Evolutionary conservation across 805 yeast species (phyloP).

Genomic region (Saccharomycopsis oosterbeekiorum): DNA sequence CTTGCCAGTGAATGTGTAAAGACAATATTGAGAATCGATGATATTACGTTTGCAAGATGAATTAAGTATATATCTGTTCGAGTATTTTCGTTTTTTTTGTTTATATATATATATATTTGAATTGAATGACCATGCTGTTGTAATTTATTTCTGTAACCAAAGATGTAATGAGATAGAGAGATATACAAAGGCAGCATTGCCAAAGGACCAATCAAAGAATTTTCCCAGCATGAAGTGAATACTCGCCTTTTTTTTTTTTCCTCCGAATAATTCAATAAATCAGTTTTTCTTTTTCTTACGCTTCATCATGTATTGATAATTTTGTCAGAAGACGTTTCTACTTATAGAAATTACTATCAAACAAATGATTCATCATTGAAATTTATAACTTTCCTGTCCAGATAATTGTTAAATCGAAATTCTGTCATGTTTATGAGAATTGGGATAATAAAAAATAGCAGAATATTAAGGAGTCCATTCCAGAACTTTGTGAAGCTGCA

Average conservation of each 20-base stretch:
- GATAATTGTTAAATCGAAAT: no score
- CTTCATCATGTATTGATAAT: neutral
- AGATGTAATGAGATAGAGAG: neutral
- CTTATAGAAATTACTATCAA: neutral
- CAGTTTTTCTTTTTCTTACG: neutral
- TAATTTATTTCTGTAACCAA: neutral
- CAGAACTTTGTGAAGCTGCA: neutral
- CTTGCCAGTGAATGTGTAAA: constrained; percentile 95
- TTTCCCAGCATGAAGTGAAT: no score
- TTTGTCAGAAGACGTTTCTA: neutral
- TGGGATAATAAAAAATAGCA: neutral
- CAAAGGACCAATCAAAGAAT: neutral
- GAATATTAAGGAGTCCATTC: neutral
- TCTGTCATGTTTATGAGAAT: neutral
- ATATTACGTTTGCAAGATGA: constrained; percentile 83
- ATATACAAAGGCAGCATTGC: neutral
- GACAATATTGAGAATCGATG: constrained; percentile 92
- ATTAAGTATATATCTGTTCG: neutral
- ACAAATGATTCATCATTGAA: no score
- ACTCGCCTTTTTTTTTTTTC: neutral
- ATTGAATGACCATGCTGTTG: neutral
- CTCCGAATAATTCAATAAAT: neutral
- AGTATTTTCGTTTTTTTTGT: neutral
- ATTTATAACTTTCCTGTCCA: no score
- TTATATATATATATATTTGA: neutral